phyloP scores from a whole-genome alignment of 1,139 yeast genomes.

The Arxiozyma bovina region DNA sequence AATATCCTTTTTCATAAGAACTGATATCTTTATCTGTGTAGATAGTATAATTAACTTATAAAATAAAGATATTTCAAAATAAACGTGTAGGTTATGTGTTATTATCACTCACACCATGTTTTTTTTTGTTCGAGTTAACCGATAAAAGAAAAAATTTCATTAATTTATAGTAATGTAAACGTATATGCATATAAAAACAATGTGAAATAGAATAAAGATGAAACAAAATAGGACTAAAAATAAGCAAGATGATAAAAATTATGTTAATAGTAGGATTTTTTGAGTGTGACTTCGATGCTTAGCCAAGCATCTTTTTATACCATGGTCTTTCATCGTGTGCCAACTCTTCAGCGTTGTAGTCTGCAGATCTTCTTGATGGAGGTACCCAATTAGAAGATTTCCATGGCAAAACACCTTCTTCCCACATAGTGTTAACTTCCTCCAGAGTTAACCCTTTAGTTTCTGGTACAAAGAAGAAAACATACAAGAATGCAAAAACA shows the following conservation, averaged over 20 bases:
- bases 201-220: not conserved
- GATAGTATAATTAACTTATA: too few species aligned
- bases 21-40: too few species aligned
- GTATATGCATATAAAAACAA: not conserved
- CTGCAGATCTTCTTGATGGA: conserved; percentile 8
- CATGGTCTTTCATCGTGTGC: conserved; percentile 5
- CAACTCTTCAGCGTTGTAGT: conserved; percentile 8
- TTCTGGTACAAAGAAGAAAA: conserved; percentile 13
- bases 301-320: conserved; percentile 5
- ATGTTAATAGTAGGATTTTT: not conserved
- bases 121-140: not conserved
- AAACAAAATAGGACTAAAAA: not conserved
- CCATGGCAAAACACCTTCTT: conserved; percentile 13
- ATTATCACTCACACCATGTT: too few species aligned
- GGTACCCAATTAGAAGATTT: conserved; percentile 12
- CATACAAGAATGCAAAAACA: conserved; percentile 9
- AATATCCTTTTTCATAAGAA: too few species aligned
- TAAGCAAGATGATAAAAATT: not conserved
- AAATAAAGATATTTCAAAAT: too few species aligned
- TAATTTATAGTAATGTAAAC: too few species aligned
- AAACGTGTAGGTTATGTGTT: too few species aligned
- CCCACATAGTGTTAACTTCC: conserved; percentile 14
- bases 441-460: conserved; percentile 13
- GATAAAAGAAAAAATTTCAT: not conserved
- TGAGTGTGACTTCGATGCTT: not conserved